Conservation (phyloP, 1,284 basidiomycete genomes). For the Sporisorium scitamineum region DNA sequence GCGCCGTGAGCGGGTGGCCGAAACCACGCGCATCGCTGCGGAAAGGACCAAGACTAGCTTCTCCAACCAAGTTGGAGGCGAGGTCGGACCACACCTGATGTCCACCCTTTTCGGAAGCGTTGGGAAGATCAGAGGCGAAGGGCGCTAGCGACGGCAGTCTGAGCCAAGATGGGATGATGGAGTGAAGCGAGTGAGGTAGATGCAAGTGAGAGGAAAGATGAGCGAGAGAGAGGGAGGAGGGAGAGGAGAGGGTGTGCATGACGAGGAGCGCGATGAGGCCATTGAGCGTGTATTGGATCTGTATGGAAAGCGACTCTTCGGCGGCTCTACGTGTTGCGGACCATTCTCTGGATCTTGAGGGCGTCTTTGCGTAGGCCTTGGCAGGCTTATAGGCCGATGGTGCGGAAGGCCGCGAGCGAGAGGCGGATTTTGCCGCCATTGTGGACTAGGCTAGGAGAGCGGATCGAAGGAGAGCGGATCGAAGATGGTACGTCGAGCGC, state of each 20-base stretch:
- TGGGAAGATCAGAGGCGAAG: slow-evolving; percentile 58
- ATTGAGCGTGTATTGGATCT: slow-evolving; percentile 54
- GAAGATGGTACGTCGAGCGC: neutral
- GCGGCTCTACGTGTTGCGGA: slow-evolving; percentile 45
- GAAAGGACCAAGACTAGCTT: slow-evolving; percentile 51
- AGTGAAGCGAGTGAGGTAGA: slow-evolving; percentile 50
- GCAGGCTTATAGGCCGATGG: neutral
- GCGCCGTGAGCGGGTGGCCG: slow-evolving; percentile 59
- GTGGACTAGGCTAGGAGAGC: neutral
- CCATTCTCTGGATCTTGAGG: slow-evolving; percentile 33
- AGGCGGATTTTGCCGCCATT: slow-evolving; percentile 33
- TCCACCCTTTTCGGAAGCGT: slow-evolving; percentile 46
- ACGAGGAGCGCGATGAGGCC: slow-evolving; percentile 52
- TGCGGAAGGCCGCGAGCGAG: slow-evolving; percentile 20
- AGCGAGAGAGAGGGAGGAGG: slow-evolving; percentile 54
- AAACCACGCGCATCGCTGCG: slow-evolving; percentile 61
- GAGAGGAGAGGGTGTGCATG: slow-evolving; percentile 57
- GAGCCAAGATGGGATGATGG: slow-evolving; percentile 57
- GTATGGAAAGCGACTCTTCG: slow-evolving; percentile 32
- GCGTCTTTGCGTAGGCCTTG: slow-evolving; percentile 12
- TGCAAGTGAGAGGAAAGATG: slow-evolving; percentile 57
- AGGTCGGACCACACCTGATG: slow-evolving; percentile 32
- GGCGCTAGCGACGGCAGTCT: slow-evolving; percentile 49
- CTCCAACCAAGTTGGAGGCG: slow-evolving; percentile 25
- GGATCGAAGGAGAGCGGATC: neutral